These are phyloP conservation scores for Alternaria conjuncta DNA, from an alignment of 2,329 filamentous ascomycete species.

Conservation along the genomic window DNA sequence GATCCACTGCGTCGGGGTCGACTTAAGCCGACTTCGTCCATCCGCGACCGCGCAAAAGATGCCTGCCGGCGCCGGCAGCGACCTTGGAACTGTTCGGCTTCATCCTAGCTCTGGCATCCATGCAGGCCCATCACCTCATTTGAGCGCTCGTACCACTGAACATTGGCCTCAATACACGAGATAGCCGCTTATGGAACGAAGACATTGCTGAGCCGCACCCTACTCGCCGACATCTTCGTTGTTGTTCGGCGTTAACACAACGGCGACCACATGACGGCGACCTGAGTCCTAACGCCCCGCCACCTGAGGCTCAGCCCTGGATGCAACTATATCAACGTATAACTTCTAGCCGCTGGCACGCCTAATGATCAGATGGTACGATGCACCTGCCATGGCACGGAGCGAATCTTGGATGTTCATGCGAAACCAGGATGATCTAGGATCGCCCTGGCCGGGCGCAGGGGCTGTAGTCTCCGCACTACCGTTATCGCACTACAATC, in stretches of 20 bases:
- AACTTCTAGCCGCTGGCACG: background rate
- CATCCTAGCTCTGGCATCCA: background rate
- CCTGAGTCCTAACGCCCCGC: background rate
- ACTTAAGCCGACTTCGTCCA: background rate
- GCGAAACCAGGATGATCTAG: background rate
- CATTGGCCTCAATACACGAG: background rate
- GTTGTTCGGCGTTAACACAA: background rate
- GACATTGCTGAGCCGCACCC: background rate
- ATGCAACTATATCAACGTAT: background rate
- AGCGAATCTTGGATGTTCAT: slow-evolving; percentile 1
- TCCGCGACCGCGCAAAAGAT: background rate
- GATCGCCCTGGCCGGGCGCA: background rate
- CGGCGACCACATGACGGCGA: background rate
- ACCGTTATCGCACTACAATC: background rate
- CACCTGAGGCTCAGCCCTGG: background rate
- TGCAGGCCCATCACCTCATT: background rate
- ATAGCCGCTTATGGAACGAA: background rate
- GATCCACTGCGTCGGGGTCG: slow-evolving; percentile 1
- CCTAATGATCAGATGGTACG: background rate
- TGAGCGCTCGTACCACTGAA: background rate
- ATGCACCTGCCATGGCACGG: background rate
- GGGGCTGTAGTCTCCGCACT: background rate
- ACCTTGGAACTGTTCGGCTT: background rate
- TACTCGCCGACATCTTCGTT: background rate
- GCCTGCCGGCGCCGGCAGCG: background rate